phyloP scores from a whole-genome alignment of 441 rosid genomes.

The Syzygium malaccense region DNA sequence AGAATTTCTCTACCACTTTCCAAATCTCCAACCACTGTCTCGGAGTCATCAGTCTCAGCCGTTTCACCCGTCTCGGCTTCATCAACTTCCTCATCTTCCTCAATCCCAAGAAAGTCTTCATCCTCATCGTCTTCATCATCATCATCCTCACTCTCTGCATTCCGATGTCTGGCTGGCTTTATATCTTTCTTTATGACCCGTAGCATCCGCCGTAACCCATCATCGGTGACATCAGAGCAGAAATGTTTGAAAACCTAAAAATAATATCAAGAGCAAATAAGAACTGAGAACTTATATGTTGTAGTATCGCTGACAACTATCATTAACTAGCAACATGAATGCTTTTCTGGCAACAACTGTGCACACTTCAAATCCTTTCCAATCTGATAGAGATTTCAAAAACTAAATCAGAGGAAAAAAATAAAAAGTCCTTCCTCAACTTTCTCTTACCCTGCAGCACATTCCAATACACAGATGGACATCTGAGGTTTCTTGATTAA shows the following conservation, averaged over 20 bases:
- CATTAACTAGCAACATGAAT: neutral
- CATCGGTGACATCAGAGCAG: constrained; percentile 63
- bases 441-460: neutral
- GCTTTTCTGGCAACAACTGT: neutral
- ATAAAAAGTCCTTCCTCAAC: neutral
- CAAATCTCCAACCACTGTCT: constrained; percentile 42
- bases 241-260: constrained; percentile 80
- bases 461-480: neutral
- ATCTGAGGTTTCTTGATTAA: neutral
- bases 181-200: constrained; percentile 83
- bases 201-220: constrained; percentile 77
- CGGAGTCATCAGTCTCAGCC: constrained; percentile 75
- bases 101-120: constrained; percentile 74
- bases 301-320: neutral
- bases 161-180: constrained; percentile 80
- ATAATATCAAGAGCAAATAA: constrained; percentile 4
- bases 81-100: constrained; percentile 74
- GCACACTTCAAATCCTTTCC: neutral
- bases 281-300: neutral
- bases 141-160: constrained; percentile 39
- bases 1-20: constrained; percentile 31
- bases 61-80: constrained; percentile 69
- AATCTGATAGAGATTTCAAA: neutral
- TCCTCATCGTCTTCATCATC: constrained; percentile 47
- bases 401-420: neutral